phyloP scores from a whole-genome alignment of 192 early-diverging fungal genomes.

The Coemansia javaensis region DNA sequence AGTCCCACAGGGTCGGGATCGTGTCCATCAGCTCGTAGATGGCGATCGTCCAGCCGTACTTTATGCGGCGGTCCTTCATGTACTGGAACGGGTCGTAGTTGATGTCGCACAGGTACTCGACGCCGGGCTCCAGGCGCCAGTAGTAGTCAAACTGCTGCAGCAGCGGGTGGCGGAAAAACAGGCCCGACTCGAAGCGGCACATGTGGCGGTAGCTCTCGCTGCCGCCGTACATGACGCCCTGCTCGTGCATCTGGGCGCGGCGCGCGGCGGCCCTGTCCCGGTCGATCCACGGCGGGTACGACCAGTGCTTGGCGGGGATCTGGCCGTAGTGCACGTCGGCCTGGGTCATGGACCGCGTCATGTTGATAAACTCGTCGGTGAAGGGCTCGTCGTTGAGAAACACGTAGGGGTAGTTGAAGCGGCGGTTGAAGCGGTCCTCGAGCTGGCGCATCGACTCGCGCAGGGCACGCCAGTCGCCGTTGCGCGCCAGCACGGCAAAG shows the following conservation, averaged over 20 bases:
- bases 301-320: conserved; percentile 69
- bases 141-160: conserved; percentile 46
- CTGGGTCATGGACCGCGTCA: conserved; percentile 52
- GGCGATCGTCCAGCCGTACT: conserved; percentile 48
- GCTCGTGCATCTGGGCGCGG: conserved; percentile 53
- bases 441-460: conserved; percentile 61
- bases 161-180: conserved; percentile 40
- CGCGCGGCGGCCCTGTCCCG: conserved; percentile 45
- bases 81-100: conserved; percentile 48
- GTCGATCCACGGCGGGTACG: conserved; percentile 72
- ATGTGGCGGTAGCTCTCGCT: conserved; percentile 49
- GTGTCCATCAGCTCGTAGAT: conserved; percentile 47
- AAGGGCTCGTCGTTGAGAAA: conserved; percentile 79
- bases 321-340: conserved; percentile 59
- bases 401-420: conserved; percentile 78
- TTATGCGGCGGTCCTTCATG: conserved; percentile 38
- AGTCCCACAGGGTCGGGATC: conserved; percentile 43
- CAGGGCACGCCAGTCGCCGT: conserved; percentile 61
- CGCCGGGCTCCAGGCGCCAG: conserved; percentile 49
- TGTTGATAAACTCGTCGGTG: conserved; percentile 59
- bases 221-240: conserved; percentile 36
- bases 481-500: conserved; percentile 67
- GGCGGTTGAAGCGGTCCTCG: conserved; percentile 74
- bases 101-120: conserved; percentile 50
- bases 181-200: conserved; percentile 46